Percentiles rank a stretch among this genome's conserved stretches.
Conservation (phyloP, 495 filamentous ascomycete species). For the Pseudoneurospora amorphoporcata region DNA sequence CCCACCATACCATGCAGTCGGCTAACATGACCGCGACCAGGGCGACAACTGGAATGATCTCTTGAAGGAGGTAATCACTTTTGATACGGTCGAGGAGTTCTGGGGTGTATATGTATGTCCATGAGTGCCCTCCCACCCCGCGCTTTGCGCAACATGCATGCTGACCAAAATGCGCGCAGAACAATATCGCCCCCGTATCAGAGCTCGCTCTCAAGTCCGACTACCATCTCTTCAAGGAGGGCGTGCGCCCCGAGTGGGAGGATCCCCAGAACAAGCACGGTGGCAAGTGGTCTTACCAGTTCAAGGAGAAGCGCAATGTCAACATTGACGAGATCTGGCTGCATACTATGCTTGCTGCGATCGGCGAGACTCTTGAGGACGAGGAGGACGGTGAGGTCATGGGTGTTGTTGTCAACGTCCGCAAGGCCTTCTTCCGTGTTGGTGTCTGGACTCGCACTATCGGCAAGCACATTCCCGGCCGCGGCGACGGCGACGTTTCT, state of each 20-base stretch:
- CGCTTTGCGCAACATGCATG: not conserved
- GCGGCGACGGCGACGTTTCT: slow-evolving; percentile 57
- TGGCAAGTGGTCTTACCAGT: slow-evolving; percentile 95
- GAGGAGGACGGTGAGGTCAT: slow-evolving; percentile 93
- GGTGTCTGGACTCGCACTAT: slow-evolving; percentile 87
- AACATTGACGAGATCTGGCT: slow-evolving; percentile 96
- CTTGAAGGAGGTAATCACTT: slow-evolving; percentile 95
- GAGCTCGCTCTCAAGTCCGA: slow-evolving; percentile 95
- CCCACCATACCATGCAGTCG: not conserved
- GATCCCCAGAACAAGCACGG: slow-evolving; percentile 97
- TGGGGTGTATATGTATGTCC: slow-evolving; percentile 94
- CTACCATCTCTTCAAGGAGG: slow-evolving; percentile 98
- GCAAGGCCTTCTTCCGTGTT: slow-evolving; percentile 95
- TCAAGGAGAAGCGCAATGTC: slow-evolving; percentile 85
- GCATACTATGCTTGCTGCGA: slow-evolving; percentile 89
- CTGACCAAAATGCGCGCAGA: slow-evolving; percentile 44
- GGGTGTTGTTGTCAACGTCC: slow-evolving; percentile 98
- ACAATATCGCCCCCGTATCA: slow-evolving; percentile 95
- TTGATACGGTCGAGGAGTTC: slow-evolving; percentile 98
- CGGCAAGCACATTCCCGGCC: slow-evolving; percentile 66
- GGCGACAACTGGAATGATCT: slow-evolving; percentile 98
- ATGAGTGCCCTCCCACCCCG: not conserved
- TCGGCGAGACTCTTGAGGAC: slow-evolving; percentile 95
- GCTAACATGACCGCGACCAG: slow-evolving; percentile 32
- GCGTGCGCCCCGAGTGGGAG: slow-evolving; percentile 96